Evolutionary conservation across 192 early-diverging fungal genomes (phyloP).

Genomic region (Backusella mclennaniae): DNA sequence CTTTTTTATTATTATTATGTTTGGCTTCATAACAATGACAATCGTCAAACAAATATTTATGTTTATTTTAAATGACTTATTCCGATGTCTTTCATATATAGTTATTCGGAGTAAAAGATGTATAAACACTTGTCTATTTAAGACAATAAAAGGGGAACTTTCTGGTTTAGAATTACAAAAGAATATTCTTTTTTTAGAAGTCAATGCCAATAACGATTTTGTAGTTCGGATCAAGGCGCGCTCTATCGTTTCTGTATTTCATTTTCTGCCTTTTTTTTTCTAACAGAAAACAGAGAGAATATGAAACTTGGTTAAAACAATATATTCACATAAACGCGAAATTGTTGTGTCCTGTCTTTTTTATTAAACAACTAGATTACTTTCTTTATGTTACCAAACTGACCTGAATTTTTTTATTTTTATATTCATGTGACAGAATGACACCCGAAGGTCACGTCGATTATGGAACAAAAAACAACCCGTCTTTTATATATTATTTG

Average conservation of each 20-base stretch:
- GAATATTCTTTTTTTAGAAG: not conserved
- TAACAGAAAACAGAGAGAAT: not conserved
- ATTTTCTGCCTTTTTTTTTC: not conserved
- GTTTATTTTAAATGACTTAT: not conserved
- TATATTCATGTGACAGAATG: not conserved
- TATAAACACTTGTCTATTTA: not conserved
- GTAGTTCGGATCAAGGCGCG: no score
- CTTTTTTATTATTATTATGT: not conserved
- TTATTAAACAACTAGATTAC: not conserved
- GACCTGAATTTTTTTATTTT: not conserved
- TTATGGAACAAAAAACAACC: not conserved
- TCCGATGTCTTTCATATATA: not conserved
- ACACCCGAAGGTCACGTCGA: not conserved
- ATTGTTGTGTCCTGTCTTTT: not conserved
- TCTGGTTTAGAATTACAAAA: not conserved
- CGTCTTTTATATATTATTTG: not conserved
- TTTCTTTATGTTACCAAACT: no score
- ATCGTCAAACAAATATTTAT: not conserved
- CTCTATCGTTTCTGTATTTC: not conserved
- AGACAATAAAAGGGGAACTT: not conserved
- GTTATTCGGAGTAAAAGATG: not conserved
- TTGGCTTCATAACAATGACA: not conserved
- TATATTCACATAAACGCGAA: not conserved
- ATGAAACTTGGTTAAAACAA: not conserved
- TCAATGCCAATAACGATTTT: not conserved